These are phyloP conservation scores for Malbranchea zuffiana DNA, from an alignment of 2,329 filamentous ascomycete species.

Conservation along the genomic window DNA sequence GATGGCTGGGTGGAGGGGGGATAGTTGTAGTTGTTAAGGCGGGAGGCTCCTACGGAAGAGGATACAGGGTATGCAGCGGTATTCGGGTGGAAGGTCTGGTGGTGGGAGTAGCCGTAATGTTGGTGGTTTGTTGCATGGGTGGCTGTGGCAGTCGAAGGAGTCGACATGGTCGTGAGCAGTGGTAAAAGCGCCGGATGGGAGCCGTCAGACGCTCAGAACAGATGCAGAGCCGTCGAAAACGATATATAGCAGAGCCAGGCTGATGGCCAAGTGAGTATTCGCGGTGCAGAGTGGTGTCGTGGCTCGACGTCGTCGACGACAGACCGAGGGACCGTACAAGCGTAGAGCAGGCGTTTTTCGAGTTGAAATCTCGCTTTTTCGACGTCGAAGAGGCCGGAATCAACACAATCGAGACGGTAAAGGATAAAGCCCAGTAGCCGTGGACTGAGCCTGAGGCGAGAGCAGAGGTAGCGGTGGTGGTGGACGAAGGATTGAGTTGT, in stretches of 20 bases:
- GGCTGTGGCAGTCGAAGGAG: slow-evolving; percentile 65
- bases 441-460: neutral
- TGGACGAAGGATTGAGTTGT: neutral
- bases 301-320: no score
- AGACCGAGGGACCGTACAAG: no score
- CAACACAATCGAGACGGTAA: neutral
- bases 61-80: slow-evolving; percentile 43
- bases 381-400: neutral
- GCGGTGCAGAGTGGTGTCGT: no score
- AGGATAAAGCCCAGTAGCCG: neutral
- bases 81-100: slow-evolving; percentile 45
- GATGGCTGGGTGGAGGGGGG: slow-evolving; percentile 25
- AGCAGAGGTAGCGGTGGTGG: neutral
- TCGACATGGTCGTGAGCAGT: slow-evolving; percentile 59
- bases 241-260: neutral
- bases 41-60: slow-evolving; percentile 31
- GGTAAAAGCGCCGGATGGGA: neutral
- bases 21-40: slow-evolving; percentile 36
- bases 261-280: neutral
- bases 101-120: slow-evolving; percentile 51
- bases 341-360: no score
- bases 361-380: neutral
- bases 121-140: slow-evolving; percentile 59
- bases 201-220: neutral
- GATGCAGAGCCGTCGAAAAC: neutral